These are phyloP conservation scores for Teunomyces panamensis DNA, from an alignment of 805 yeast genomes.

Conservation along the genomic window DNA sequence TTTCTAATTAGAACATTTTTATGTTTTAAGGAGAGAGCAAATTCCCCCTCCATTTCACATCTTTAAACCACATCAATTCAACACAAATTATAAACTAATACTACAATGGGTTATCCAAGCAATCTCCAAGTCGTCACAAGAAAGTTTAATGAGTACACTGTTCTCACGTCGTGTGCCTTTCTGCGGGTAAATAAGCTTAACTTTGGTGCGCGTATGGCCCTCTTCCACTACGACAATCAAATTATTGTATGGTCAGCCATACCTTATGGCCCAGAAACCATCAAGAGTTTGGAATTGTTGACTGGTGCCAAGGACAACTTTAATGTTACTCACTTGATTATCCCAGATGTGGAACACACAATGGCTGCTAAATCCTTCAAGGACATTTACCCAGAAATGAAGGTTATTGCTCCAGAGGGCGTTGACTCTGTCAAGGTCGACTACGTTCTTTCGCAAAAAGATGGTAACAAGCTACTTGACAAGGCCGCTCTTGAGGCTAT, in stretches of 20 bases:
- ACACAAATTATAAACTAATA: neutral
- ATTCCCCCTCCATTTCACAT: neutral
- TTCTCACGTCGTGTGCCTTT: slow-evolving; percentile 34
- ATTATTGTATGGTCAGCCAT: slow-evolving; percentile 56
- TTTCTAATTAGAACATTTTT: no score
- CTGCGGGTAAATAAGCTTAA: slow-evolving; percentile 27
- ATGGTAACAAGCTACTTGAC: slow-evolving; percentile 34
- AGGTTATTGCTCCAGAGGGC: slow-evolving; percentile 54
- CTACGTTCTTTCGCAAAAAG: slow-evolving; percentile 30
- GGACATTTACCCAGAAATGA: slow-evolving; percentile 46
- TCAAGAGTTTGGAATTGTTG: slow-evolving; percentile 34
- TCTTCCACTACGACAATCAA: slow-evolving; percentile 26
- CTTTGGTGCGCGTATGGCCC: slow-evolving; percentile 44
- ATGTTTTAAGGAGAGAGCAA: neutral
- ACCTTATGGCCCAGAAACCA: slow-evolving; percentile 50
- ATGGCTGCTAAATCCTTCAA: slow-evolving; percentile 57
- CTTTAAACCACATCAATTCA: no score
- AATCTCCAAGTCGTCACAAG: slow-evolving; percentile 30
- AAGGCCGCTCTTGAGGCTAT: slow-evolving; percentile 20
- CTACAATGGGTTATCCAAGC: slow-evolving; percentile 31
- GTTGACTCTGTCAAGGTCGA: slow-evolving; percentile 33
- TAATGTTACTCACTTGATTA: slow-evolving; percentile 48
- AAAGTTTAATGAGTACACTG: slow-evolving; percentile 31
- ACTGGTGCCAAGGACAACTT: slow-evolving; percentile 29
- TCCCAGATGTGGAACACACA: slow-evolving; percentile 66